Base-by-base conservation (phyloP, 78 protist species). In the Monosiga brevicollis region DNA sequence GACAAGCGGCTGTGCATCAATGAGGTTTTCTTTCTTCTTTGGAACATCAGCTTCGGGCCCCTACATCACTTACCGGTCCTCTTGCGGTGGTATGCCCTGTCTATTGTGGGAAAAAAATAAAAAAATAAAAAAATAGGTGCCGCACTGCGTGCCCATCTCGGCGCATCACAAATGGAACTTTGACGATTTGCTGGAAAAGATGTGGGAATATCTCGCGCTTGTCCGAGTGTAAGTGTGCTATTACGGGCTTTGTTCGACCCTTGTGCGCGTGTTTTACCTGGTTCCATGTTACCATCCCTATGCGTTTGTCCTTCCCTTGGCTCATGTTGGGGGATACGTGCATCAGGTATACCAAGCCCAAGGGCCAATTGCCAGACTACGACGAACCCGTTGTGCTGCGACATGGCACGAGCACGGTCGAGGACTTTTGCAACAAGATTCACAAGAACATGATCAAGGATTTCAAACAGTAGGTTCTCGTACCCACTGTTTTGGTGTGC, bases 361-460 rank as follows among this genome's bases (percentile, higher is more conserved):
- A 86, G 79, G 99, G 99, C 20, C 95, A 91, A 80, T 91, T 95
- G 35, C 98, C 99, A 39, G 99, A 98, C 90, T 98, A 94, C 91
- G 79, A 73, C 54, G 94, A 89, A 32, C 99, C 99, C 29, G 98
- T 98, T 25, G 95, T 98, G 41, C 73, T 98, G 83, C 82, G 89
- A 11, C 39, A 79, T 26, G 79, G 88, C 20, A 41, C 70, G 24
- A 2, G 72, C 24, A 90, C 94, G 1, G 90, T 97, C 39, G 96
- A 94, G 89, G 72, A 83, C 80, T 95, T 98, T 81, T 95, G 98
- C 84, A 83, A 74, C 84, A 74, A 73, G 41, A 95, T 98, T 62
- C 99, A 97, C 89, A 93, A 90, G 79, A 26, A 80, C 37, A 77
- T 98, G 39, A 35, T 92, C 85, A 71, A 76, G 62, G 85, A 95